These are phyloP conservation scores for Tetratostichococcus sp. DNA, from an alignment of 139 green algal species.

Conservation along the genomic window DNA sequence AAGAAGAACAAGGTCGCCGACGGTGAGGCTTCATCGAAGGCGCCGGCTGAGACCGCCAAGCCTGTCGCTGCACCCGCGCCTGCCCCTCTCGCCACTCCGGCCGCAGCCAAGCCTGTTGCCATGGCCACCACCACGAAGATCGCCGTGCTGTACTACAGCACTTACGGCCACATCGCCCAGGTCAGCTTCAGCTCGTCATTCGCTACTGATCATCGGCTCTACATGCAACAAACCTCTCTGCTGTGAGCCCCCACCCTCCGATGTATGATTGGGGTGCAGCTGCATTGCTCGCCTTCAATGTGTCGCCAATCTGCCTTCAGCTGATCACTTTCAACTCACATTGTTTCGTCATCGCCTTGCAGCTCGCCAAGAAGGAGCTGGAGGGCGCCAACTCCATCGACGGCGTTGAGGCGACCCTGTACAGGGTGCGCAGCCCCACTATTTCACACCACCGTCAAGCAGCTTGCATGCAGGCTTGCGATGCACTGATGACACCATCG, in stretches of 20 bases:
- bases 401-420: conserved; percentile 52
- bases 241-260: too few species aligned
- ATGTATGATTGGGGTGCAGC: not conserved
- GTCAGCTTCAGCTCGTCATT: not conserved
- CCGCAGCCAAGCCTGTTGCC: not conserved
- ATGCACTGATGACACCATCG: not conserved
- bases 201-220: too few species aligned
- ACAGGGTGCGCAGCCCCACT: conserved; percentile 37
- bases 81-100: too few species aligned
- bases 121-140: not conserved
- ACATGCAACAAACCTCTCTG: too few species aligned
- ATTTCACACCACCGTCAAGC: not conserved
- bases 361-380: conserved; percentile 48
- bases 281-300: too few species aligned
- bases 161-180: conserved; percentile 61
- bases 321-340: too few species aligned
- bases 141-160: conserved; percentile 38
- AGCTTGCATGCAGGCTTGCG: too few species aligned
- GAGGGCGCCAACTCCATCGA: conserved; percentile 62
- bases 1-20: not conserved
- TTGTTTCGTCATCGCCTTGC: too few species aligned
- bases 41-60: not conserved
- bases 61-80: too few species aligned
- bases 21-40: not conserved
- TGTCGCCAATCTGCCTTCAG: too few species aligned